Base-by-base conservation (phyloP, 305 asterid species). In the Ilex paraguariensis region DNA sequence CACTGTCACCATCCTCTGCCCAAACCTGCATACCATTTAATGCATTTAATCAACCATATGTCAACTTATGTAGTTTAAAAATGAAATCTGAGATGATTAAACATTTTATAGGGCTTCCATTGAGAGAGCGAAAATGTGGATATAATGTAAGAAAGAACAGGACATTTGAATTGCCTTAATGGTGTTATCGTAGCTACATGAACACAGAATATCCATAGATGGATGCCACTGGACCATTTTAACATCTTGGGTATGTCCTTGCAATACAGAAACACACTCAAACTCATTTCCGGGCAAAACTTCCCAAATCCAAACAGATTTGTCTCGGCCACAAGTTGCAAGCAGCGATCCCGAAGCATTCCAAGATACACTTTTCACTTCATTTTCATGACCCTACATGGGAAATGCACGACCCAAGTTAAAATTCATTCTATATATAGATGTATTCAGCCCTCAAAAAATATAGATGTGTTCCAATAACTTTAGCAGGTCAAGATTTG, bases 251-350 rank as follows among this genome's bases (percentile, higher is more conserved):
- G 89, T 80, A 71, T 93, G 97, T 39, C 95, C 96, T 82, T 83
- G 94, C 82, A 93, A 79, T 62, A 93, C 95, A 15, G 92, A 70
- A 51, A 73, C 81, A 66, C 88, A 82, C 6, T 93, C 99, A 52
- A 80, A 88, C 72, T 93, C 97, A 69, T 87, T 84, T 45, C 85
- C 88, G 45, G 94, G 89, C 59, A 77, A 64, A 57, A 83, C 82
- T 75, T 87, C 96, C 97, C 97, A 93, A 67, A 93, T 86, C 97
- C 96, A 87, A 36, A 93, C 97, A 16, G 96, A 77, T 74, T 90
- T 93, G 71, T 93, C 99, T 66, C 97, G 81, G 57, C 96, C 95
- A 75, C 99, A 93, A 52, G 97, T 90, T 40, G 96, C 97, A 21
- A 93, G 82, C 73, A 91, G 77, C 10, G 92, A 66, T 32, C 96